Evolutionary conservation across 208 protist species (phyloP).

Genomic region (Crithidia brevicula): DNA sequence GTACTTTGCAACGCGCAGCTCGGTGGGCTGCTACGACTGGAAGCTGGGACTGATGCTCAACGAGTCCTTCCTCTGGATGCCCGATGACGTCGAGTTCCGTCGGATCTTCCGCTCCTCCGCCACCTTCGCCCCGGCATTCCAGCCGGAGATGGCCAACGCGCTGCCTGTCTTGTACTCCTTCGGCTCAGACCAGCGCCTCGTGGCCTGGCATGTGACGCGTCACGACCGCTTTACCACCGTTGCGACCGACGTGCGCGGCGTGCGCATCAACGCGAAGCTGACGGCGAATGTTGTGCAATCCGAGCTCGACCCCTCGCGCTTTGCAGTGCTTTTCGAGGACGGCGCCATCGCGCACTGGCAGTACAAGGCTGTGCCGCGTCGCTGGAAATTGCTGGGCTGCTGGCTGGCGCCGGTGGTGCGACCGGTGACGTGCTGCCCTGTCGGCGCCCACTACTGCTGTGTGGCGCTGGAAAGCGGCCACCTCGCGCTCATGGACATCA

Average conservation of each 20-base stretch:
- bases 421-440: constrained; percentile 49
- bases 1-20: constrained; percentile 73
- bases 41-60: constrained; percentile 68
- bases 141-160: background rate
- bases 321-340: constrained; percentile 80
- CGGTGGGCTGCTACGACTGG: constrained; percentile 85
- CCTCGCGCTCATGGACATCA: constrained; percentile 67
- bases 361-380: constrained; percentile 45
- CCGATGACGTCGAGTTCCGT: constrained; percentile 69
- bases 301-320: constrained; percentile 45
- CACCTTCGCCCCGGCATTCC: constrained; percentile 1
- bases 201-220: constrained; percentile 67
- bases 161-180: constrained; percentile 84
- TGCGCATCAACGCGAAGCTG: constrained; percentile 65
- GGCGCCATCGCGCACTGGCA: constrained; percentile 75
- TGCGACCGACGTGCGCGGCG: constrained; percentile 66
- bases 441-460: constrained; percentile 51
- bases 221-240: constrained; percentile 58
- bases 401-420: constrained; percentile 49
- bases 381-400: constrained; percentile 61
- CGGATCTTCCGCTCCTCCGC: constrained; percentile 73
- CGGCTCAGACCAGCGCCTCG: constrained; percentile 71
- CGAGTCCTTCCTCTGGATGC: constrained; percentile 74
- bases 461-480: constrained; percentile 74
- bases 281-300: constrained; percentile 74